Evolutionary conservation across 2,329 filamentous ascomycete genomes (phyloP), one percentile per base, ranked within the genome.

Genomic region (Monilinia polystroma): DNA sequence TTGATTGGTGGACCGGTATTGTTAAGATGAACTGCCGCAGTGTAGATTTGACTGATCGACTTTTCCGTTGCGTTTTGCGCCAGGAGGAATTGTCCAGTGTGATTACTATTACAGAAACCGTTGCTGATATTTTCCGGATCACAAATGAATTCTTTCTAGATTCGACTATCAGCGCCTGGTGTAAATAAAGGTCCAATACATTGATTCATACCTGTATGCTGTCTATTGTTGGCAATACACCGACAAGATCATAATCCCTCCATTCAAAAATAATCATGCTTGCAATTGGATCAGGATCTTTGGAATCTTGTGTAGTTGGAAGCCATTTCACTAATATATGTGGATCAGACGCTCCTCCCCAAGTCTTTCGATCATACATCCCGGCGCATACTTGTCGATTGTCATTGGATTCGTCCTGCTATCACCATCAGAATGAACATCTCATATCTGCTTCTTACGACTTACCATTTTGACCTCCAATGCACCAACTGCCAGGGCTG

Each of bases 251-350:
- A 76, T 90, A 88, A 76, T 99, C 95, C 72, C 85, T 88, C 92
- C 93, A 99, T 79, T 99, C 94, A 78, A 97, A 99, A 70, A 99
- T 89, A 63, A 97, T 83, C 73, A 97, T 80, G 77, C 92, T 96
- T 71, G 93, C 89, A 54, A 92, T 82, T 6, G 91, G 90, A 76
- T 96, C 90, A 56, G 88, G 83, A 67, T 84, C 80, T 73, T 85
- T 78, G 77, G 80, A 83, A 68, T 84, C 80, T 74, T 85, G 82
- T 75, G 80, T 84, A 78, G 81, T 78, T 70, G 86, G 84, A 52
- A 90, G 80, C 75, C 97, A 96, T 76, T 92, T 92, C 77, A 92
- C 85, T 72, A 90, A 84, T 77, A 98, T 97, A 80, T 92, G 96
- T 26, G 94, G 94, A 73, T 97, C 92, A 68, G 92, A 85, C 47